A percentile compares a stretch with the other conserved stretches of the same genome.
Conservation (phyloP, 1,284 basidiomycete genomes). For the Pterulicium gracile region DNA sequence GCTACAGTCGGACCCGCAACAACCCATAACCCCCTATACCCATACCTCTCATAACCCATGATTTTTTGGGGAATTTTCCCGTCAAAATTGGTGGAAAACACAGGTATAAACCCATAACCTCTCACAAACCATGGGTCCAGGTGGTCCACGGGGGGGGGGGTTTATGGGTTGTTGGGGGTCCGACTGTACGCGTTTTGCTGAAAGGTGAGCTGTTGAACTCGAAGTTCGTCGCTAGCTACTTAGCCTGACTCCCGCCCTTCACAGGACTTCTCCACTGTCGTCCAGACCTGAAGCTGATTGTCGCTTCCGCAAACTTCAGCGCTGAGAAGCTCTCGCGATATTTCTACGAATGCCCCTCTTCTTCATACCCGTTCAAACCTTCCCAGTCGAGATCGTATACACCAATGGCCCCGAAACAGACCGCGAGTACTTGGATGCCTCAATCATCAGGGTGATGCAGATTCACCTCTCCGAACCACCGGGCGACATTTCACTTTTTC, state of each 20-base stretch:
- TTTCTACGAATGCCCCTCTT: constrained; percentile 97
- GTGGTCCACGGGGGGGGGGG: too few relatives aligned
- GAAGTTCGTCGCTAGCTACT: constrained; percentile 1
- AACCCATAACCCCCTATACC: too few relatives aligned
- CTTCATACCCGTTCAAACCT: constrained; percentile 97
- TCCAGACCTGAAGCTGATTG: constrained; percentile 94
- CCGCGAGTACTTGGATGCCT: constrained; percentile 96
- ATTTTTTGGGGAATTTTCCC: too few relatives aligned
- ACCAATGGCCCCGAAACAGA: constrained; percentile 99
- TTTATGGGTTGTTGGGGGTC: too few relatives aligned
- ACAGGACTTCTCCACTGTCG: constrained; percentile 88
- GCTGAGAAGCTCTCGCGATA: constrained; percentile 99
- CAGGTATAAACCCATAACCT: too few relatives aligned
- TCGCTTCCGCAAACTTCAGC: constrained; percentile 97
- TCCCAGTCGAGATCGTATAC: constrained; percentile 94
- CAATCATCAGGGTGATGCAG: constrained; percentile 98
- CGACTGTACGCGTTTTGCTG: constrained; percentile 91
- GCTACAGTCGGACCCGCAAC: too few relatives aligned
- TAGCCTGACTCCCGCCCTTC: constrained; percentile 14
- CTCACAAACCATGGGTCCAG: too few relatives aligned
- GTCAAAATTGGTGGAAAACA: too few relatives aligned
- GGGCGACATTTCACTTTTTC: constrained; percentile 92
- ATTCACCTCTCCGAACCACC: constrained; percentile 98
- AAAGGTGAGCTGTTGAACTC: constrained; percentile 63
- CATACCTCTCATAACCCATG: too few relatives aligned